Conservation (phyloP, 495 filamentous ascomycete species). For the Podospora australis region DNA sequence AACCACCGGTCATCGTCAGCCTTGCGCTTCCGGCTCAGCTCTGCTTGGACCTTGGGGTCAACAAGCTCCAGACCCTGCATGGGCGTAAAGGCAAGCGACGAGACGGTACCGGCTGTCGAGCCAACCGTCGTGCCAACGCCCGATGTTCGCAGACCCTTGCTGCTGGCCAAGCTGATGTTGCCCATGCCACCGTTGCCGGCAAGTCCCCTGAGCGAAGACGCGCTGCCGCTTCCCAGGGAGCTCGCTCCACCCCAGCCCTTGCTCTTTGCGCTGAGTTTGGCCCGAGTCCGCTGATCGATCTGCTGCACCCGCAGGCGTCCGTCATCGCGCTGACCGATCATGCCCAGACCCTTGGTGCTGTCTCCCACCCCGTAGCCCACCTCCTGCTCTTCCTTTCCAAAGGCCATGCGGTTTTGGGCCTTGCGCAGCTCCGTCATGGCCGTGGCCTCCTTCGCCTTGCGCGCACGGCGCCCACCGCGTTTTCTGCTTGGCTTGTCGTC, state of each 20-base stretch:
- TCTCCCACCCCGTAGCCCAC: slow-evolving; percentile 88
- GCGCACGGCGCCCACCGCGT: slow-evolving; percentile 82
- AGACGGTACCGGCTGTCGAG: slow-evolving; percentile 63
- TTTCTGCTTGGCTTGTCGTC: slow-evolving; percentile 95
- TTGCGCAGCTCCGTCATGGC: slow-evolving; percentile 97
- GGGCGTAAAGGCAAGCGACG: slow-evolving; percentile 86
- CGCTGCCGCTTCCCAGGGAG: slow-evolving; percentile 58
- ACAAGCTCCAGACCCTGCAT: slow-evolving; percentile 93
- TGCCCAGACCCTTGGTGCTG: slow-evolving; percentile 80
- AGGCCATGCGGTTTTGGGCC: slow-evolving; percentile 91
- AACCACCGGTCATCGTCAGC: slow-evolving; percentile 95
- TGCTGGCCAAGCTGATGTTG: slow-evolving; percentile 61
- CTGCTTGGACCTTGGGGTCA: slow-evolving; percentile 83
- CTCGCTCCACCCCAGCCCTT: slow-evolving; percentile 84
- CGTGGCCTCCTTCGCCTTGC: slow-evolving; percentile 93
- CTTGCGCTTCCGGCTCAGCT: slow-evolving; percentile 77
- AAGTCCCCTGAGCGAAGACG: slow-evolving; percentile 72
- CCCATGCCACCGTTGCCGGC: slow-evolving; percentile 51
- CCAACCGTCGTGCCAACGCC: slow-evolving; percentile 63
- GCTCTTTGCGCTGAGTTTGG: slow-evolving; percentile 89
- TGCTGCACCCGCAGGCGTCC: slow-evolving; percentile 81
- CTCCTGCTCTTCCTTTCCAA: slow-evolving; percentile 93
- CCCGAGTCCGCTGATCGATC: slow-evolving; percentile 87
- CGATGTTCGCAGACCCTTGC: slow-evolving; percentile 63
- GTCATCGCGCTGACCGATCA: slow-evolving; percentile 84